phyloP scores from a whole-genome alignment of 352 stramenopile species.

The Globisporangium megalacanthum region DNA sequence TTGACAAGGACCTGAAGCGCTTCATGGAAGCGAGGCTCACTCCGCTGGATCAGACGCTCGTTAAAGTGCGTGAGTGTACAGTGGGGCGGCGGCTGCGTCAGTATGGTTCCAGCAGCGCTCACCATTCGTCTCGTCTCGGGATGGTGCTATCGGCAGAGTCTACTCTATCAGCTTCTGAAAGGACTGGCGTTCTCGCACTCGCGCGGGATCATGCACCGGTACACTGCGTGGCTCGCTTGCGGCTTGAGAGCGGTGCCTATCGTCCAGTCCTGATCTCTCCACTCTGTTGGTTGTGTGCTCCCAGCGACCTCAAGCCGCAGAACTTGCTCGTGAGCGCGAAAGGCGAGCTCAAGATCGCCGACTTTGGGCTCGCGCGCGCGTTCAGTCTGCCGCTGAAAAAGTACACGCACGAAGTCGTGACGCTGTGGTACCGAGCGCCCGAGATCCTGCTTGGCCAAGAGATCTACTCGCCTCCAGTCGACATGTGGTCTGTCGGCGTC shows the following conservation, averaged over 20 bases:
- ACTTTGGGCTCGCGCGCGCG: slow-evolving; percentile 96
- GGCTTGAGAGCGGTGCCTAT: not conserved
- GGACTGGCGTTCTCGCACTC: slow-evolving; percentile 86
- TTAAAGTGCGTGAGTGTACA: slow-evolving; percentile 35
- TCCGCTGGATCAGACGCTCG: slow-evolving; percentile 43
- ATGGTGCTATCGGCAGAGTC: slow-evolving; percentile 19
- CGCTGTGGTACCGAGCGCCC: slow-evolving; percentile 98
- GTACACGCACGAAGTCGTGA: slow-evolving; percentile 98
- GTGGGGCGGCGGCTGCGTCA: too few species aligned
- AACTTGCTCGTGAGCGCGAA: slow-evolving; percentile 95
- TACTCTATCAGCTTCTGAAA: slow-evolving; percentile 86
- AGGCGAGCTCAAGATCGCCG: slow-evolving; percentile 96
- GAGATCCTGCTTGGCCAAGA: slow-evolving; percentile 97
- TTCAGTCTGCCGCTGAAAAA: slow-evolving; percentile 97
- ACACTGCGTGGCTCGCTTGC: slow-evolving; percentile 6
- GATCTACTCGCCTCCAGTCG: slow-evolving; percentile 81
- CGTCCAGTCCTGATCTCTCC: not conserved
- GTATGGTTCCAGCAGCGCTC: too few species aligned
- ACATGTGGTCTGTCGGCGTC: slow-evolving; percentile 84
- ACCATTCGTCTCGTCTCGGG: too few species aligned
- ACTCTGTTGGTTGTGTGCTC: not conserved
- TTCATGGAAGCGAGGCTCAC: slow-evolving; percentile 91
- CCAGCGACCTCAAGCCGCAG: slow-evolving; percentile 96
- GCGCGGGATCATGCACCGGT: slow-evolving; percentile 87
- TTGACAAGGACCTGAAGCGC: slow-evolving; percentile 97